Base-by-base conservation (phyloP, 2,329 filamentous ascomycete species). In the Capronia americana region DNA sequence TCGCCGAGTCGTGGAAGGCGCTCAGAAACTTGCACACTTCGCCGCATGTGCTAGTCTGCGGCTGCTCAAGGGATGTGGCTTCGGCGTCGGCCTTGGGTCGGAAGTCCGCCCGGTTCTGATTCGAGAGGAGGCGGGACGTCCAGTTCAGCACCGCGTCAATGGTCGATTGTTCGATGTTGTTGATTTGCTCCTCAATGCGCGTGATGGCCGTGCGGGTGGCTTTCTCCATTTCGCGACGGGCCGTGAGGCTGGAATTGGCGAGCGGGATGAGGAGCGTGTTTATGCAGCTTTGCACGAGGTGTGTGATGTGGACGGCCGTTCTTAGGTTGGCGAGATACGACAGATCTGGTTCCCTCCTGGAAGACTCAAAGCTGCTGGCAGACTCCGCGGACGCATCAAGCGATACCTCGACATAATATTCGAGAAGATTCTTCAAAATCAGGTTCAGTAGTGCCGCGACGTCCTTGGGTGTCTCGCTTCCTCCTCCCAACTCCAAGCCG, bases 281-380 rank as follows among this genome's bases (percentile, higher is more conserved):
- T 72, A 96, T 93, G 73, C 95, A 97, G 69, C 92, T 92, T 72
- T 94, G 90, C 88, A 98, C 96, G 72, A 99, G 87, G 76, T 94
- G 93, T 8, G 95, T 90, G 69, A 97, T 94, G 61, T 89, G 93
- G 61, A 97, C 92, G 8, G 92, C 91, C 1, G 91, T 88, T 38
- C 91, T 90, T 44, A 98, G 85, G 10, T 88, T 88, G 6, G 89
- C 87, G 46, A 99, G 85, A 77, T 96, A 97, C 2, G 86, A 85
- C 58, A 98, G 85, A 77, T 99, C 94, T 0, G 95, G 95, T 75
- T 97, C 94, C 14, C 84, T 86, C 78, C 94, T 97, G 59, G 85
- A 81, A 72, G 85, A 88, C 77, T 98, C 94, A 74, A 95, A 90
- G 0, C 89, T 83, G 0, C 88, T 84, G 28, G 92, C 92, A 65